Evolutionary conservation across 1,284 basidiomycete genomes (phyloP), one percentile per base, ranked within the genome.

Genomic region (Ceratobasidium sp.): DNA sequence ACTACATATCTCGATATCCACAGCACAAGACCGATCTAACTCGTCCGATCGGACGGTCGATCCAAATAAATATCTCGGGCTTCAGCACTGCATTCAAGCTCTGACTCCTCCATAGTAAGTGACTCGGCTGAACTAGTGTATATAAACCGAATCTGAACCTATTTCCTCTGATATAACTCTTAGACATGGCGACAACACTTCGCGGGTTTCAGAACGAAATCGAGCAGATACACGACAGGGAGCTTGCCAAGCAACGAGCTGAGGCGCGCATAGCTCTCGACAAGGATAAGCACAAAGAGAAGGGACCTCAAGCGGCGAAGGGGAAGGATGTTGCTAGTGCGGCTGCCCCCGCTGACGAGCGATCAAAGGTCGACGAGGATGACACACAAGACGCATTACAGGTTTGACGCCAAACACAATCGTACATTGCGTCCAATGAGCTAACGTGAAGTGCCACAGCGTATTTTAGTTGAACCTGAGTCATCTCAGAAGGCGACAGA

Each of bases 121-220:
- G 70, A 72, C 70, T 72, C 70, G 56, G 12, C 20, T 56, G 13
- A 28, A 61, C 15, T 13, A 15, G 23, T 61, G 70, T 51, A 61
- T 72, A 72, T 58, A 72, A 72, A 40, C 3, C n/a, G 12, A 49
- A 46, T 44, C 33, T 26, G n/a, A 23, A 12, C 49, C 6, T 49
- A 12, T 28, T 61, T 51, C 28, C 3, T 15, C 20, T n/a, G 9
- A 20, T 26, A 26, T 26, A 44, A n/a, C 76, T 44, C 55, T 42
- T 28, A 64, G 64, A 56, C 61, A 76, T 67, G 64, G 49, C 70
- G 28, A 78, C 77, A 6, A 72, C 77, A 73, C 44, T 78, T 39
- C 67, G 77, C n/a, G 70, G 56, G 15, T 78, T 78, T 44, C 77
- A 78, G 44, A 55, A 63, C 55, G 77, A 78, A 60, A 78, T 78